phyloP scores from a whole-genome alignment of 164 flowering plant genomes.

The Magnolia officinalis region DNA sequence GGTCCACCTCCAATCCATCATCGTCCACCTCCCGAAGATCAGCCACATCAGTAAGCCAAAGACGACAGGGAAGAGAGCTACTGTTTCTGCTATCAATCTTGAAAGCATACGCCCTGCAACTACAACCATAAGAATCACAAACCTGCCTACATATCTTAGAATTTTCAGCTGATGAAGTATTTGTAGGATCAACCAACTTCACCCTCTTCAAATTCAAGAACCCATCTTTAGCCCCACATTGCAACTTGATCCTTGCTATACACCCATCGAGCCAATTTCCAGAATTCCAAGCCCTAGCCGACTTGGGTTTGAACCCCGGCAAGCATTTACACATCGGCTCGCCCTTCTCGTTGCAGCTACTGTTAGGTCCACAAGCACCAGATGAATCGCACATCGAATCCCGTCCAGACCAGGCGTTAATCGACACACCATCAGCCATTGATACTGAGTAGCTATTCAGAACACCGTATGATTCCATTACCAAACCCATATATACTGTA shows the following conservation, averaged over 20 bases:
- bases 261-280: neutral
- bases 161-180: neutral
- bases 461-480: neutral
- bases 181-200: neutral
- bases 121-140: neutral
- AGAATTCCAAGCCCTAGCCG: neutral
- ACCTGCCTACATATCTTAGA: neutral
- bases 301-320: neutral
- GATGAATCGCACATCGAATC: neutral
- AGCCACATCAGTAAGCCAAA: conserved; percentile 7
- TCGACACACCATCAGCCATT: neutral
- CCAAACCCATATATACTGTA: neutral
- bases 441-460: neutral
- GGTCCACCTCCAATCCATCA: neutral
- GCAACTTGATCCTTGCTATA: neutral
- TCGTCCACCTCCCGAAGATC: neutral
- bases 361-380: neutral
- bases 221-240: neutral
- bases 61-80: neutral
- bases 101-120: conserved; percentile 12
- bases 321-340: neutral
- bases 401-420: neutral
- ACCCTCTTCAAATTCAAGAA: neutral
- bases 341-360: neutral
- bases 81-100: neutral